phyloP scores from a whole-genome alignment of 805 yeast species.

The Pichia gijzeniarum region DNA sequence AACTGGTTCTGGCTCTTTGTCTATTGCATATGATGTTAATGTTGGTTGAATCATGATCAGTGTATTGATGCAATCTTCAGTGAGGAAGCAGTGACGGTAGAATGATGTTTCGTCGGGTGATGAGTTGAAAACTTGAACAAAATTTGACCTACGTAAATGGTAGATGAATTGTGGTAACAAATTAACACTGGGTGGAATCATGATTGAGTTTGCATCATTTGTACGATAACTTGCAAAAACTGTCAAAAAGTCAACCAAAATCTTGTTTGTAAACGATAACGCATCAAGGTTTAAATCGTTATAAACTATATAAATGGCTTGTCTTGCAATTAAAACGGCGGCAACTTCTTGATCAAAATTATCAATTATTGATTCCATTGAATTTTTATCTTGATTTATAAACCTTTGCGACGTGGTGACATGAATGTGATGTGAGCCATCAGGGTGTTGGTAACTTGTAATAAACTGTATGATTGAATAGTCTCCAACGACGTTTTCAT shows the following conservation, averaged over 20 bases:
- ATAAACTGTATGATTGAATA: slow-evolving; percentile 42
- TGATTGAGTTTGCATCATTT: slow-evolving; percentile 42
- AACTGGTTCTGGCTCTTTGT: slow-evolving; percentile 56
- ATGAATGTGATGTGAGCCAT: slow-evolving; percentile 49
- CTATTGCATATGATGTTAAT: slow-evolving; percentile 50
- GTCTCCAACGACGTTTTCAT: slow-evolving; percentile 10
- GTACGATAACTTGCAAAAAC: slow-evolving; percentile 43
- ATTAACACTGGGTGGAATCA: slow-evolving; percentile 43
- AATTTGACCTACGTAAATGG: slow-evolving; percentile 60
- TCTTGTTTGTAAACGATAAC: slow-evolving; percentile 46
- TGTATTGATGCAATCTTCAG: slow-evolving; percentile 55
- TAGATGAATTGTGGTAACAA: slow-evolving; percentile 62
- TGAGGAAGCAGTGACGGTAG: slow-evolving; percentile 53
- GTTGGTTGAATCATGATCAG: slow-evolving; percentile 68
- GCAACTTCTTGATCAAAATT: slow-evolving; percentile 69
- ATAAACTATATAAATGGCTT: slow-evolving; percentile 39
- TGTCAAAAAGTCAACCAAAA: slow-evolving; percentile 40
- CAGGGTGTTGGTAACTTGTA: slow-evolving; percentile 56
- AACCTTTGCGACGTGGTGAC: slow-evolving; percentile 53
- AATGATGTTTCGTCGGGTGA: slow-evolving; percentile 70
- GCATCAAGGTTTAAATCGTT: slow-evolving; percentile 30
- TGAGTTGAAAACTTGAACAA: slow-evolving; percentile 58
- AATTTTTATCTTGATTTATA: slow-evolving; percentile 33
- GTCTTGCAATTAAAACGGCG: slow-evolving; percentile 52
- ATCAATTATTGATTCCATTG: slow-evolving; percentile 30